Evolutionary conservation across 2,329 filamentous ascomycete species (phyloP), one percentile per base, ranked within the genome.

Genomic region (Phaeosphaeria sp.): DNA sequence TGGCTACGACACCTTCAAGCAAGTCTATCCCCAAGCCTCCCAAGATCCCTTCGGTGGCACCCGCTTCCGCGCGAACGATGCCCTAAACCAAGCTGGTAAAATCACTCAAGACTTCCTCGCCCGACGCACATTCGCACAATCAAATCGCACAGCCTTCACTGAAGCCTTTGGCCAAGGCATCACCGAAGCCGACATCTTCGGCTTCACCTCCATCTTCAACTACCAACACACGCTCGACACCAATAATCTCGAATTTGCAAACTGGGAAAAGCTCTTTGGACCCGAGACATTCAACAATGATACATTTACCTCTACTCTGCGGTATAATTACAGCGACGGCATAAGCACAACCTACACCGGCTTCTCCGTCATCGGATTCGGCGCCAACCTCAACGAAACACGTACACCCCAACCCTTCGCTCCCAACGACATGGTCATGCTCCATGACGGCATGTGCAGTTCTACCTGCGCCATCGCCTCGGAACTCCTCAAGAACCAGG

Each of bases 21-120:
- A 85, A 63, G 79, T 87, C 45, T 86, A 86, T 70, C 85, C 84
- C 5, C 64, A 69, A 0, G 63, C 73, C 5, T 67, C 72, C 1
- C 66, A 73, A 51, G 69, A 75, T 6, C 78, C 80, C 2, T 83
- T 80, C 63, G 80, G 77, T 47, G 81, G 78, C 8, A 80, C 74
- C 6, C 80, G 83, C 15, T 79, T 81, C 64, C 80, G 83, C 8
- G 80, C 80, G 2, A 77, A 80, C 27, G 75, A 80, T 40, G 68
- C 76, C 15, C 62, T 75, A 21, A 67, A 82, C 24, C 57, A 67
- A 33, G 72, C 73, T 11, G 78, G 77, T 6, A 64, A 70, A 27
- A 67, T 73, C 20, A 73, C 68, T 1, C 61, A 69, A 30, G 68
- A 73, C 25, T 74, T 78, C 50, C 44, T 65, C 9, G 64, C 58